A percentile compares a stretch with the other conserved stretches of the same genome.
phyloP scores from a whole-genome alignment of 2,329 filamentous ascomycete species.

The Colletotrichum falcatum region DNA sequence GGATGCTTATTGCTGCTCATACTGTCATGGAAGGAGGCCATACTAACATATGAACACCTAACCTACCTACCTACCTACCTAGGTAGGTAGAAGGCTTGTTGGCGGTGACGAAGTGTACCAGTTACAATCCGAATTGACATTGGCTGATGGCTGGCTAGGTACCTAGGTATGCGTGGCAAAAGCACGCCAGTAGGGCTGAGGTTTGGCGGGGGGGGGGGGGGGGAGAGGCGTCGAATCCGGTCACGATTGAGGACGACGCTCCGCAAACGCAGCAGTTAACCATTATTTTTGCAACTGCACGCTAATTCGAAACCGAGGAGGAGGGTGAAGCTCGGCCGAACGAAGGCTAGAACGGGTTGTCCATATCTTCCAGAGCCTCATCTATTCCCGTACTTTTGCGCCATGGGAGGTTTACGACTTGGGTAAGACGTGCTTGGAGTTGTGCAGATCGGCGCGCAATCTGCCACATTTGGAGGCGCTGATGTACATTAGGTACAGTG shows the following conservation, averaged over 20 bases:
- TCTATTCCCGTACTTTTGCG: neutral
- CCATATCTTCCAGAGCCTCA: neutral
- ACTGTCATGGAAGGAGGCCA: neutral
- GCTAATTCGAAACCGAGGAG: neutral
- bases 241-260: neutral
- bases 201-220: neutral
- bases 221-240: conserved; percentile 11
- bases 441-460: neutral
- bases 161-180: neutral
- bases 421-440: neutral
- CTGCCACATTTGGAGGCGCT: neutral
- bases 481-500: neutral
- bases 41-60: neutral
- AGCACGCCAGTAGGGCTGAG: conserved; percentile 27
- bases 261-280: neutral
- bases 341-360: neutral
- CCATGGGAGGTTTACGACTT: neutral
- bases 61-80: too few species aligned
- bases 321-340: neutral
- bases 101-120: too few species aligned
- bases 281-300: neutral
- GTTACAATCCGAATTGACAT: neutral
- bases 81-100: neutral
- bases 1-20: neutral
- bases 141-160: neutral